These are phyloP conservation scores for Nothopassalora personata DNA, from an alignment of 2,329 filamentous ascomycete genomes.

Conservation along the genomic window DNA sequence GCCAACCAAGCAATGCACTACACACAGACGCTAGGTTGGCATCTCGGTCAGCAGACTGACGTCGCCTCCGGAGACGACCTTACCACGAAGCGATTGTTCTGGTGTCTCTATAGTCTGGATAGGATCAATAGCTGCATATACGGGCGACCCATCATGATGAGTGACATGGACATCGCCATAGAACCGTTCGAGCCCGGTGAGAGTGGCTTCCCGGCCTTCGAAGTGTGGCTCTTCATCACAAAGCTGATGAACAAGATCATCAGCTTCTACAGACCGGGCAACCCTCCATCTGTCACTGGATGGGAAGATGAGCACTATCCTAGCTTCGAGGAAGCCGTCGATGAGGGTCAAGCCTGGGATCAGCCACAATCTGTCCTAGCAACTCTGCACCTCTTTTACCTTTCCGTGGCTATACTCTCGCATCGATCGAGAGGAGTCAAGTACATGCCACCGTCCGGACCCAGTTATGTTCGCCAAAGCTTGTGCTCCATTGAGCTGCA, in stretches of 20 bases:
- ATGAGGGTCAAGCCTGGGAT: constrained; percentile 40
- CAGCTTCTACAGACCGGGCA: constrained; percentile 42
- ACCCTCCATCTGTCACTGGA: constrained; percentile 38
- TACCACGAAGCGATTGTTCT: constrained; percentile 44
- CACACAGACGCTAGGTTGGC: constrained; percentile 45
- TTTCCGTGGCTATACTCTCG: constrained; percentile 53
- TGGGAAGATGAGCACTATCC: constrained; percentile 40
- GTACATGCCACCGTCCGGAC: constrained; percentile 39
- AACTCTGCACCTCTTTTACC: constrained; percentile 52
- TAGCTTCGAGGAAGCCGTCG: constrained; percentile 20
- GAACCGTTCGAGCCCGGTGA: constrained; percentile 39
- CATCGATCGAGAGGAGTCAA: constrained; percentile 46
- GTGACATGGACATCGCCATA: constrained; percentile 44
- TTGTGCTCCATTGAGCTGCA: constrained; percentile 53
- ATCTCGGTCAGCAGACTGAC: constrained; percentile 34
- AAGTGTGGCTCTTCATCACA: constrained; percentile 44
- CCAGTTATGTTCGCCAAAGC: constrained; percentile 51
- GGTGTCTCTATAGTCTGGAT: constrained; percentile 47
- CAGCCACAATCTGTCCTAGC: constrained; percentile 36
- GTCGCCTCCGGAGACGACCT: constrained; percentile 20
- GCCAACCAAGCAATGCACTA: constrained; percentile 47
- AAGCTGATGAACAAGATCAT: constrained; percentile 45
- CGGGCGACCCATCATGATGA: constrained; percentile 44
- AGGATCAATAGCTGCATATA: constrained; percentile 45
- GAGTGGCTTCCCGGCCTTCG: constrained; percentile 43